Evolutionary conservation across 1,139 yeast species (phyloP), one percentile per base, ranked within the genome.

Genomic region (Hansenula sp.): DNA sequence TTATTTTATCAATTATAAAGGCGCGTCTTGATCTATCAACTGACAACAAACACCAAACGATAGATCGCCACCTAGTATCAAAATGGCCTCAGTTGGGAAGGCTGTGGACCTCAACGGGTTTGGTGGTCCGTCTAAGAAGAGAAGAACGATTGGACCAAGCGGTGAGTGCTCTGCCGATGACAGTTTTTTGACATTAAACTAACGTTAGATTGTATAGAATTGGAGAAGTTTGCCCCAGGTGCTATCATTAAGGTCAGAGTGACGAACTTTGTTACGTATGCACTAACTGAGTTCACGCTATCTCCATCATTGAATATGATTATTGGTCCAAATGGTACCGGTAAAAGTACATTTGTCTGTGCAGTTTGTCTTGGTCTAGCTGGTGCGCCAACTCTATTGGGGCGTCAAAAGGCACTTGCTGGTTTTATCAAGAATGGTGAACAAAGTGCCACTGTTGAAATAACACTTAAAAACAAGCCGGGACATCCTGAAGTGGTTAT

Each of bases 271-370:
- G 89, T 94, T 54, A 88, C 96, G 1, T 90, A 90, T 57, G 65
- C 80, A 3, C 68, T 77, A 42, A 85, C 92, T 0, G 92, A 85
- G 57, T 90, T 88, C 60, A 69, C 71, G 34, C 71, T 90, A 39
- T 86, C 95, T 0, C 97, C 97, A 0, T 73, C 82, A 3, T 69
- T 94, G 57, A 94, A 94, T 59, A 79, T 94, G 87, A 85, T 94
- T 44, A 85, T 92, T 41, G 98, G 97, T 0, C 97, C 98, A 7
- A 94, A 94, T 58, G 99, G 99, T 30, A 80, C 96, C 0, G 99
- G 99, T 7, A 94, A 94, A 59, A 82, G 94, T 37, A 88, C 98
- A 0, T 77, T 92, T 52, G 96, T 92, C 7, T 88, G 97, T 44
- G 97, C 97, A 0, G 79, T 92, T 1, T 92, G 96, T 60, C 68